These are phyloP conservation scores for Stylosanthes scabra DNA, from an alignment of 331 rosid genomes.

Conservation along the genomic window DNA sequence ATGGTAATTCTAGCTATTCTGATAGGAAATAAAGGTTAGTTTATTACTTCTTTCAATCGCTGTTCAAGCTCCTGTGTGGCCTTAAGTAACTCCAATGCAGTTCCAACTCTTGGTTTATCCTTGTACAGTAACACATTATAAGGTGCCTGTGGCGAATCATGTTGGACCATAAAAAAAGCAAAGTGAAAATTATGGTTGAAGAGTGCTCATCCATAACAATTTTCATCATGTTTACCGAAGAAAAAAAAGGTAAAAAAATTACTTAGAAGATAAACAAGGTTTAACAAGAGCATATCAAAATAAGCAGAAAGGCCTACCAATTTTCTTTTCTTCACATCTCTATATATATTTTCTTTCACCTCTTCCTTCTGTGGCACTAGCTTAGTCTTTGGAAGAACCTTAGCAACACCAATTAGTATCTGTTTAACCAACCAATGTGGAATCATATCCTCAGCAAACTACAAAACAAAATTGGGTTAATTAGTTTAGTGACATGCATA, in stretches of 20 bases:
- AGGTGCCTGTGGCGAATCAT: slow-evolving; percentile 63
- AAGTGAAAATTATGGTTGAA: too few species aligned
- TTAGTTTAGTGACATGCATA: slow-evolving; percentile 13
- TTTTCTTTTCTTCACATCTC: slow-evolving; percentile 75
- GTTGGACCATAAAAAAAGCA: neutral
- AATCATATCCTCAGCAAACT: slow-evolving; percentile 95
- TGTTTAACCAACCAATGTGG: slow-evolving; percentile 79
- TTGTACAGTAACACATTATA: slow-evolving; percentile 86
- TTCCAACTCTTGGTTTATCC: slow-evolving; percentile 86
- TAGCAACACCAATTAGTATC: slow-evolving; percentile 77
- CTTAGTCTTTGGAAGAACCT: slow-evolving; percentile 83
- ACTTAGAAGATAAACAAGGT: too few species aligned
- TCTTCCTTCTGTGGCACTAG: slow-evolving; percentile 91
- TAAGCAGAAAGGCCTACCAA: slow-evolving; percentile 49
- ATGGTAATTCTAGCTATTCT: slow-evolving; percentile 1
- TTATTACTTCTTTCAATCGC: slow-evolving; percentile 67
- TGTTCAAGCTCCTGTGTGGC: slow-evolving; percentile 87
- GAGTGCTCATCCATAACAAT: too few species aligned
- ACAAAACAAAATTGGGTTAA: slow-evolving; percentile 36
- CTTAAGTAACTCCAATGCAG: slow-evolving; percentile 85
- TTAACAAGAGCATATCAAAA: slow-evolving; percentile 3
- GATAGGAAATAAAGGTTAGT: neutral
- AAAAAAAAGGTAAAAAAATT: too few species aligned
- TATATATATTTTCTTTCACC: slow-evolving; percentile 75
- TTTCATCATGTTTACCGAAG: too few species aligned